Base-by-base conservation (phyloP, 1,284 basidiomycete genomes). In the Cerioporus squamosus region DNA sequence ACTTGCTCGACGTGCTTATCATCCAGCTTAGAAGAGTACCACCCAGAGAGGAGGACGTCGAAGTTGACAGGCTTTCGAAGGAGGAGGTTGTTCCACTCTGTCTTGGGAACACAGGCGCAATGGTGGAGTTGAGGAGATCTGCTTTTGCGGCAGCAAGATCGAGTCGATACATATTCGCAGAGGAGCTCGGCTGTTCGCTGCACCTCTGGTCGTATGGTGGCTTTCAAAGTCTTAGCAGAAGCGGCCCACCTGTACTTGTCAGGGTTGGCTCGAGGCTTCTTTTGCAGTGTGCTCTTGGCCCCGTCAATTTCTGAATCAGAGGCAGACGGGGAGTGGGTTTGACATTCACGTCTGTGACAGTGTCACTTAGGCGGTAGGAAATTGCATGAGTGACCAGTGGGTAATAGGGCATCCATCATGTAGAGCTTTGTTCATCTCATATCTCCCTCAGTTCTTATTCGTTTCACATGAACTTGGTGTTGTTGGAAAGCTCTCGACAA, bases 51-150 rank as follows among this genome's bases (percentile, higher is more conserved):
- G 24, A 59, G 47, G 5, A 26, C 20, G 52, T 59, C 52, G 47
- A 59, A 52, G 31, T 59, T 31, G 48, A 59, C 48, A 15, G 42
- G 10, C 12, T 20, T 14, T 10, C 57, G 47, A 5, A 9, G 15
- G 12, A 59, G 47, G 17, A 59, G 22, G 26, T 55, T 54, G 15
- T n/a, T 36, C 52, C 57, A 59, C 33, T 54, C 47, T 3, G 29
- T 18, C 12, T 31, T 10, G 20, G 57, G 51, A 29, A 51, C 23
- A 4, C 33, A 3, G 36, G 38, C 3, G 31, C 22, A 10, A 39
- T 39, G 38, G 15, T 18, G 14, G 38, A 14, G 38, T 39, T 14
- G 12, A 39, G 38, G 4, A 39, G n/a, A 14, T 18, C 12, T 4
- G 15, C 15, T 18, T 39, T 39, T 3, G 38, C 38, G 12, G 15